Evolutionary conservation across 495 filamentous ascomycete species (phyloP).

Genomic region (Tuber aestivum): DNA sequence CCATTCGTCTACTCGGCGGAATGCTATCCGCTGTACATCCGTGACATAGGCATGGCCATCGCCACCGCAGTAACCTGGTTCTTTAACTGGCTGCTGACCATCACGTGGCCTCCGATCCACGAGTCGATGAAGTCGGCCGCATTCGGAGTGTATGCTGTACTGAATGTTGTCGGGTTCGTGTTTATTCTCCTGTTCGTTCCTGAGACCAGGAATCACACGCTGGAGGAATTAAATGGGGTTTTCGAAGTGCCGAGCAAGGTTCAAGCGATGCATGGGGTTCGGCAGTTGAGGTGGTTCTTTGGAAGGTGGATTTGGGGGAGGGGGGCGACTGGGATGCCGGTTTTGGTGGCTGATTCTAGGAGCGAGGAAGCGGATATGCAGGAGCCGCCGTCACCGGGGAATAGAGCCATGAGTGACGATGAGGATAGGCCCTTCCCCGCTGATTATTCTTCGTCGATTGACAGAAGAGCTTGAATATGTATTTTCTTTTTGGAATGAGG

Average conservation of each 20-base stretch:
- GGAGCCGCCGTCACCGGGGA: no score
- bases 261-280: neutral
- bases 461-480: no score
- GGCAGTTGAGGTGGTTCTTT: neutral
- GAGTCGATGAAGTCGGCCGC: constrained; percentile 57
- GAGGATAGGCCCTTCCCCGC: no score
- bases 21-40: constrained; percentile 70
- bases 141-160: constrained; percentile 61
- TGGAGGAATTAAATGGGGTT: constrained; percentile 58
- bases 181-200: constrained; percentile 68
- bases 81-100: constrained; percentile 60
- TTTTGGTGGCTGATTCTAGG: neutral
- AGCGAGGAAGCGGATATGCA: no score
- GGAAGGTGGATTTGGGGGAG: neutral
- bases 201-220: constrained; percentile 71
- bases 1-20: constrained; percentile 79
- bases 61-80: constrained; percentile 66
- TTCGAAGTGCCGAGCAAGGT: constrained; percentile 36
- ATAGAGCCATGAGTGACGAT: no score
- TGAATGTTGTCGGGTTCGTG: constrained; percentile 62
- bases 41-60: constrained; percentile 61
- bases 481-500: neutral
- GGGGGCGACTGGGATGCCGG: neutral
- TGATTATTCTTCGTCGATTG: neutral
- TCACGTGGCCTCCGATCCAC: constrained; percentile 59